phyloP scores from a whole-genome alignment of 2,329 filamentous ascomycete species.

The Talaromyces amestolkiae region DNA sequence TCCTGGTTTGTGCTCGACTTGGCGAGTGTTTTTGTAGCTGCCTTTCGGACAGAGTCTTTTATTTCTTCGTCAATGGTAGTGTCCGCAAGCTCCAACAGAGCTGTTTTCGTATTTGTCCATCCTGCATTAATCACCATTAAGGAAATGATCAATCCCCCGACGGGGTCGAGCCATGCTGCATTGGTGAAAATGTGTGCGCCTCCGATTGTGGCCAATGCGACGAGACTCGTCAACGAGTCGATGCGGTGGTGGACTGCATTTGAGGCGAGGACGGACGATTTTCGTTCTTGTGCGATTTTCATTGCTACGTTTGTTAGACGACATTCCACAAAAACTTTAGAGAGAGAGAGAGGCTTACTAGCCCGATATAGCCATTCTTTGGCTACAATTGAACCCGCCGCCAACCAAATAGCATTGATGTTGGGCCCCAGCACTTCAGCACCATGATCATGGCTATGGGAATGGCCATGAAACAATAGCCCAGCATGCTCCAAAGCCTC shows the following conservation, averaged over 20 bases:
- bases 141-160: slow-evolving; percentile 89
- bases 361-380: slow-evolving; percentile 98
- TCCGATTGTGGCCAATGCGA: slow-evolving; percentile 83
- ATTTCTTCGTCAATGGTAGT: slow-evolving; percentile 83
- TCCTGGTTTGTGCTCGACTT: slow-evolving; percentile 55
- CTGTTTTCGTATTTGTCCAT: slow-evolving; percentile 75
- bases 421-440: slow-evolving; percentile 64
- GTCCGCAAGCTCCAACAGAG: slow-evolving; percentile 87
- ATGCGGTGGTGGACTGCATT: slow-evolving; percentile 96
- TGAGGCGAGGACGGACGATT: slow-evolving; percentile 91
- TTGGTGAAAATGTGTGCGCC: slow-evolving; percentile 83
- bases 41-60: slow-evolving; percentile 66
- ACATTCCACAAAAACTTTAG: background rate
- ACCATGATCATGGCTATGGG: slow-evolving; percentile 55
- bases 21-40: slow-evolving; percentile 60
- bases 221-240: slow-evolving; percentile 91
- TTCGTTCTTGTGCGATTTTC: slow-evolving; percentile 91
- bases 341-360: slow-evolving; percentile 61
- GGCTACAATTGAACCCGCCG: slow-evolving; percentile 80
- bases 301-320: slow-evolving; percentile 60
- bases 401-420: slow-evolving; percentile 92
- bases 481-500: slow-evolving; percentile 45
- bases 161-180: slow-evolving; percentile 89
- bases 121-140: slow-evolving; percentile 90
- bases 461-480: slow-evolving; percentile 56